Evolutionary conservation across 441 rosid species (phyloP).

Genomic region (Gossypium schwendimanii): DNA sequence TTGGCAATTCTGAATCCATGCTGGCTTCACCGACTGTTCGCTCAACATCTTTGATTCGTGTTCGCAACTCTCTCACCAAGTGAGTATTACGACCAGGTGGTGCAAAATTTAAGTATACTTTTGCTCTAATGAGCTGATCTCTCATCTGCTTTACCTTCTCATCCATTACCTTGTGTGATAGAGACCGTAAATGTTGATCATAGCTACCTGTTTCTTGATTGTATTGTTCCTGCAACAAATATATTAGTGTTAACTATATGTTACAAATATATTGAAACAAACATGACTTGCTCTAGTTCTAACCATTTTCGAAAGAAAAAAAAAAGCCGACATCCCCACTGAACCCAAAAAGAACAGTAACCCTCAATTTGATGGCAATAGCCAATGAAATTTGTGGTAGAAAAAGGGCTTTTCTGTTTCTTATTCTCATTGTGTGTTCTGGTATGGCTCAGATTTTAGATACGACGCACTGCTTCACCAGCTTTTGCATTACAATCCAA

Average conservation of each 20-base stretch:
- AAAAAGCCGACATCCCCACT: neutral
- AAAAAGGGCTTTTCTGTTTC: neutral
- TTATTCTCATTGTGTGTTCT: neutral
- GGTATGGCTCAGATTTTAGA: neutral
- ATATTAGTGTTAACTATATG: neutral
- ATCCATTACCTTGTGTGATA: conserved; percentile 37
- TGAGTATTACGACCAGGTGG: conserved; percentile 71
- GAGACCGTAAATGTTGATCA: conserved; percentile 28
- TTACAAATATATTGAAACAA: neutral
- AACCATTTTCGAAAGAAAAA: neutral
- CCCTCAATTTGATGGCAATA: neutral
- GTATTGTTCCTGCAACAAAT: conserved; percentile 36
- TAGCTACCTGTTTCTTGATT: conserved; percentile 19
- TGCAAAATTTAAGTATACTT: conserved; percentile 57
- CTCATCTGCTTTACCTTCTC: conserved; percentile 58
- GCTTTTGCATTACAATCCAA: conserved; percentile 1
- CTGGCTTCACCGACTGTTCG: conserved; percentile 48
- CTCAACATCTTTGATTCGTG: conserved; percentile 66
- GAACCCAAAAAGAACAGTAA: neutral
- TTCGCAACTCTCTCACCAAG: conserved; percentile 65
- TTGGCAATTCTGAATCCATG: conserved; percentile 67
- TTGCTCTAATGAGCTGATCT: conserved; percentile 78
- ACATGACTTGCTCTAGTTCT: neutral
- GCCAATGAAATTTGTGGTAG: neutral
- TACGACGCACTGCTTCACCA: neutral